Conservation (phyloP, 1,139 yeast species). For the Taiozyma sp. region DNA sequence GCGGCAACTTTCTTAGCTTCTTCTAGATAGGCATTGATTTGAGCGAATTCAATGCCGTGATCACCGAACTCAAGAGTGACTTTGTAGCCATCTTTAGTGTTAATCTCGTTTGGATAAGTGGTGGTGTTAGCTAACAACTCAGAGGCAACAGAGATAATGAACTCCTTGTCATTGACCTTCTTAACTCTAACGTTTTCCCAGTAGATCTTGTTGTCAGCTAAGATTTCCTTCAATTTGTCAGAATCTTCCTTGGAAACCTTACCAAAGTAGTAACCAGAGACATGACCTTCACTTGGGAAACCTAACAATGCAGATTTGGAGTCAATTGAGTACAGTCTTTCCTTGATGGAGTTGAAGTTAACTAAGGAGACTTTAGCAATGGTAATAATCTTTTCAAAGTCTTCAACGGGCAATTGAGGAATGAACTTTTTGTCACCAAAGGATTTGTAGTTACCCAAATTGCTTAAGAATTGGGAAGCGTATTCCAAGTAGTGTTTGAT, state of each 20-base stretch:
- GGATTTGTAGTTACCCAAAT: constrained; percentile 82
- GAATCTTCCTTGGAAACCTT: constrained; percentile 51
- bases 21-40: constrained; percentile 50
- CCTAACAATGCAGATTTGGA: constrained; percentile 54
- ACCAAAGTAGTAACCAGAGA: constrained; percentile 64
- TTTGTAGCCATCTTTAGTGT: constrained; percentile 27
- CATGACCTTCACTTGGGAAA: constrained; percentile 72
- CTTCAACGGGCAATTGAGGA: constrained; percentile 48
- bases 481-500: constrained; percentile 61
- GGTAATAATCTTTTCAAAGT: constrained; percentile 42
- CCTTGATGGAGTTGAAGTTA: constrained; percentile 41
- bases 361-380: constrained; percentile 28
- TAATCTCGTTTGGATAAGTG: constrained; percentile 34
- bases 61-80: constrained; percentile 71
- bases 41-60: constrained; percentile 55
- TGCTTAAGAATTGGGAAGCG: constrained; percentile 72
- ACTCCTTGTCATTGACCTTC: constrained; percentile 39
- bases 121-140: constrained; percentile 38
- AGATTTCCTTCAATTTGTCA: constrained; percentile 56
- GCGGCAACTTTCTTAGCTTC: constrained; percentile 62
- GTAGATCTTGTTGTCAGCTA: constrained; percentile 57
- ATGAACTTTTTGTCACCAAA: constrained; percentile 86
- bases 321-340: constrained; percentile 46
- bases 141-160: constrained; percentile 58
- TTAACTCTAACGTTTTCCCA: constrained; percentile 80